These are phyloP conservation scores for Pezicula carpinea DNA, from an alignment of 2,329 filamentous ascomycete genomes.

Conservation along the genomic window DNA sequence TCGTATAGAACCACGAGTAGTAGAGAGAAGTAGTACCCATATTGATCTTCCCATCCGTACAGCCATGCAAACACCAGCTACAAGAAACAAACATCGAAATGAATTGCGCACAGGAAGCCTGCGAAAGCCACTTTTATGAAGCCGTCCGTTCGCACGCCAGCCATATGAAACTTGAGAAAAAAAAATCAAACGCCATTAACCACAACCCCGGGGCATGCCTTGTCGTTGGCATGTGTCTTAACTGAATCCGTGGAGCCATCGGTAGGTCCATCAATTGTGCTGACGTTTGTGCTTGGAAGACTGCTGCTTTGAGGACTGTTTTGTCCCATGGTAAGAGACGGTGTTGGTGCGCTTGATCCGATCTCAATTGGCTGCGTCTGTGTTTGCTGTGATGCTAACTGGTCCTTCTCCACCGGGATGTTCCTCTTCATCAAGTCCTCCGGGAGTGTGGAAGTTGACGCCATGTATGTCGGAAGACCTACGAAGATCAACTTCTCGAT, in stretches of 20 bases:
- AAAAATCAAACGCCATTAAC: constrained; percentile 20
- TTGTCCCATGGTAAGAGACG: constrained; percentile 61
- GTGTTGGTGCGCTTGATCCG: constrained; percentile 55
- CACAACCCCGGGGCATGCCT: constrained; percentile 21
- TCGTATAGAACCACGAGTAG: no score
- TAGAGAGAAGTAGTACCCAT: no score
- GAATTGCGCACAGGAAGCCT: no score
- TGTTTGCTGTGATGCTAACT: constrained; percentile 17
- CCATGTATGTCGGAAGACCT: constrained; percentile 5
- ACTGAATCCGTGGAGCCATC: constrained; percentile 16
- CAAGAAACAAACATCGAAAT: no score
- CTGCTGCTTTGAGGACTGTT: constrained; percentile 66
- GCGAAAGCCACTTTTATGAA: background rate
- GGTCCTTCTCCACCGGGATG: constrained; percentile 6
- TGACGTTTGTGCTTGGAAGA: constrained; percentile 58
- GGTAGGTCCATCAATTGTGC: constrained; percentile 33
- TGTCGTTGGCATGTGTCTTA: constrained; percentile 16
- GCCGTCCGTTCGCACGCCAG: background rate
- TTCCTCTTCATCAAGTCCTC: constrained; percentile 2
- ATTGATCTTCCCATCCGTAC: no score
- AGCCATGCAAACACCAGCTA: no score
- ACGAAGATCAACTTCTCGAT: constrained; percentile 52
- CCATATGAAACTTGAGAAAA: background rate
- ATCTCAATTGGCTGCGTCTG: constrained; percentile 36
- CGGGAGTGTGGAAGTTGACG: constrained; percentile 3